Evolutionary conservation across 352 stramenopile genomes (phyloP), one percentile per base, ranked within the genome.

Genomic region (Phytophthora citricola): DNA sequence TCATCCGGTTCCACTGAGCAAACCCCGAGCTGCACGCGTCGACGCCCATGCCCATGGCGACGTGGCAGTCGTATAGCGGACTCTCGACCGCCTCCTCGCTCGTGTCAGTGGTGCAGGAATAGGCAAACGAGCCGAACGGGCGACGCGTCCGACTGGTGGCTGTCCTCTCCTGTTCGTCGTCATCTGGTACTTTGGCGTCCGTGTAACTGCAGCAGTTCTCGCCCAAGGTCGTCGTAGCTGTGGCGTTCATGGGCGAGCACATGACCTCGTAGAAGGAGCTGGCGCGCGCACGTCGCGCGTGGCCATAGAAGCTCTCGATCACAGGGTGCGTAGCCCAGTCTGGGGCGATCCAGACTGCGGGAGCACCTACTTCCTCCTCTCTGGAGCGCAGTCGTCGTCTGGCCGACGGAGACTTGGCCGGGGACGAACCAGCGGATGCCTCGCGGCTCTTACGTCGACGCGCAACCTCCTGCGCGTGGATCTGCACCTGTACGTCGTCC

Each of bases 181-280:
- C 48, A 34, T 58, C 47, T 0, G 54, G 34, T 8, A 27, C 55
- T 26, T 76, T 73, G 24, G 46, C 43, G 32, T 63, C 55, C 24
- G 65, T 62, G 65, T 93, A 90, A 48, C 67, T 73, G 62, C 75
- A 83, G 69, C 77, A 88, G 36, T 61, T 86, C 63, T 86, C 76
- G 9, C 72, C 81, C 31, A 93, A 45, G 24, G 82, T 93, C 17
- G 83, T 89, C 11, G 83, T 92, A 5, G 67, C 67, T 39, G 67
- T 69, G 2, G 71, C 77, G 48, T 81, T 83, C 27, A 72, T 81
- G n/a, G 87, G 87, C 4, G 87, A 95, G 48, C 79, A 84, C 81
- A 95, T 92, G 10, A 93, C 83, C 45, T 95, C 87, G 50, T 87
- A 83, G 57, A 92, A 93, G n/a, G 84, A 93, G 63, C 81, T 92